Evolutionary conservation across 225 moss, liverwort and hornwort species (phyloP).

Genomic region (Marchantia polymorpha): DNA sequence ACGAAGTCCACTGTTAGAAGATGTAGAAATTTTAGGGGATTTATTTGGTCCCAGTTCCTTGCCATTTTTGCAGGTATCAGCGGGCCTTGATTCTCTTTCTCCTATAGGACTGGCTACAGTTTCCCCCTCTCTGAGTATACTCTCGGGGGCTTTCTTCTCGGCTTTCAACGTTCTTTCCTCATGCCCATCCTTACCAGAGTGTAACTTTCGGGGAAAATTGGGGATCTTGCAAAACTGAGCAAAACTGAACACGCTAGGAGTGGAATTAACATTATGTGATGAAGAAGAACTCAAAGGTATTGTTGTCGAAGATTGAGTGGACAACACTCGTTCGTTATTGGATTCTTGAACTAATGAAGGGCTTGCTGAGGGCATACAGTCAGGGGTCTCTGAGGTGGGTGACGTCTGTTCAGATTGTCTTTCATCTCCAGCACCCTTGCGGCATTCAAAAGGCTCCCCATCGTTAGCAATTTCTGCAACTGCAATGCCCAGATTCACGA

Average conservation of each 20-base stretch:
- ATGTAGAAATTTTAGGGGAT: neutral
- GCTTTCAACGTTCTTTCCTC: neutral
- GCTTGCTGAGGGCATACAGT: conserved; percentile 32
- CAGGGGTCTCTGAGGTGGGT: conserved; percentile 29
- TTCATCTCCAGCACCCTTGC: conserved; percentile 47
- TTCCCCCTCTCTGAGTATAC: conserved; percentile 6
- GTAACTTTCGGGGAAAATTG: conserved; percentile 17
- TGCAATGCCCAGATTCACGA: conserved; percentile 69
- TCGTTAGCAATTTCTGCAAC: conserved; percentile 65
- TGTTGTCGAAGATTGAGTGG: conserved; percentile 22
- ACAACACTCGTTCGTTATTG: conserved; percentile 27
- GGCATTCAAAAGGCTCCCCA: conserved; percentile 45
- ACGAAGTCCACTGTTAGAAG: neutral
- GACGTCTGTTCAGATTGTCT: conserved; percentile 24
- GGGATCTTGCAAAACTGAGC: conserved; percentile 26
- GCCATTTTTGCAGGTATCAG: neutral
- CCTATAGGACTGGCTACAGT: neutral
- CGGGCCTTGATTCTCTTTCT: conserved; percentile 5
- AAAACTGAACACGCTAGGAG: conserved; percentile 20
- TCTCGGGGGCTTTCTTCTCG: conserved; percentile 11
- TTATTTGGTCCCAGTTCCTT: neutral
- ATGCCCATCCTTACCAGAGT: conserved; percentile 11
- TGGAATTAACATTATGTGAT: conserved; percentile 16
- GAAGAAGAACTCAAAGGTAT: conserved; percentile 14
- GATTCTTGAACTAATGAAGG: conserved; percentile 25